Evolutionary conservation across 345 rosid genomes (phyloP).

Genomic region (Tarenaya hassleriana): DNA sequence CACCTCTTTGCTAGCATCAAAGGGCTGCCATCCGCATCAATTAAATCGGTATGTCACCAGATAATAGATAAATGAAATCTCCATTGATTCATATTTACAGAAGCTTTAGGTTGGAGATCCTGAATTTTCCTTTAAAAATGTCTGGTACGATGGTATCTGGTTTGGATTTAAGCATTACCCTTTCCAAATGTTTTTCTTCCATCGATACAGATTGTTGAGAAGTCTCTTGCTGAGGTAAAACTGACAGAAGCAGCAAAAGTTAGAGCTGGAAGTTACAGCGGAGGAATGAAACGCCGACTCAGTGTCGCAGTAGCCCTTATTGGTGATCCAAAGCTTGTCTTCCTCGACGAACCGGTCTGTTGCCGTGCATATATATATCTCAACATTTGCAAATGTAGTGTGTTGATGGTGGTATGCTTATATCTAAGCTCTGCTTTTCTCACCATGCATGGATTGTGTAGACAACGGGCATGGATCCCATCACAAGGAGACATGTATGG

Average conservation of each 20-base stretch:
- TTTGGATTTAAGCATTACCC: not conserved
- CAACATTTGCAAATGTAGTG: not conserved
- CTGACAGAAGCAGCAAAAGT: conserved; percentile 57
- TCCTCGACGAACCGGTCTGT: conserved; percentile 81
- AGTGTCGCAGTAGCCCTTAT: conserved; percentile 88
- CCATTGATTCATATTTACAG: not conserved
- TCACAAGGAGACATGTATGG: conserved; percentile 92
- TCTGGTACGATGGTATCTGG: not conserved
- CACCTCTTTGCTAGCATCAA: conserved; percentile 73
- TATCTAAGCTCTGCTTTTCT: conserved; percentile 6
- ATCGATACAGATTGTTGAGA: conserved; percentile 44
- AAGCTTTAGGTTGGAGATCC: too few relatives aligned
- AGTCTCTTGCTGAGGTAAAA: conserved; percentile 63
- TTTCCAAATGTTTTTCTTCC: conserved; percentile 6
- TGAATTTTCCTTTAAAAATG: conserved; percentile 1
- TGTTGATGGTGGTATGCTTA: not conserved
- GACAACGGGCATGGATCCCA: conserved; percentile 97
- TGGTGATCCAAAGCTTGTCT: conserved; percentile 79
- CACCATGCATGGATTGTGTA: conserved; percentile 23
- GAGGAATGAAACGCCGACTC: conserved; percentile 95
- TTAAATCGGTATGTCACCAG: conserved; percentile 45
- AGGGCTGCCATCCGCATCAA: conserved; percentile 61
- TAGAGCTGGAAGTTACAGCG: conserved; percentile 86
- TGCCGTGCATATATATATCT: conserved; percentile 7
- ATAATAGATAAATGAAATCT: conserved; percentile 1